phyloP scores from a whole-genome alignment of 1,284 basidiomycete species.

The Ganoderma boninense region DNA sequence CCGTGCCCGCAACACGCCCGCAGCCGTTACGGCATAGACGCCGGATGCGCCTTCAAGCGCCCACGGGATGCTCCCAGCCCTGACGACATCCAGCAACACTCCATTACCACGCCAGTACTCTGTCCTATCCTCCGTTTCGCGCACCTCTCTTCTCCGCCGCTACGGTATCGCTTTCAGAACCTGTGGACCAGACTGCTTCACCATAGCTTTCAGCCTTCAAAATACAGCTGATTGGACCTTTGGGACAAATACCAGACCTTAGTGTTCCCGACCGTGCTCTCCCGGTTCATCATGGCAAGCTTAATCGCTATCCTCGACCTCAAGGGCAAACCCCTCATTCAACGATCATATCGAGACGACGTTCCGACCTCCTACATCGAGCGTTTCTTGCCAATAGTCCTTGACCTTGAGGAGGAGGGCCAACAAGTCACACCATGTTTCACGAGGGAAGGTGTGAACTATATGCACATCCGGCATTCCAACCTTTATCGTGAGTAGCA shows the following conservation, averaged over 20 bases:
- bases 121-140: not conserved
- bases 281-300: constrained; percentile 53
- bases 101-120: not conserved
- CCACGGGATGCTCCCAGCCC: not conserved
- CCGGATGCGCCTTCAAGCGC: constrained; percentile 14
- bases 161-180: not conserved
- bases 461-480: constrained; percentile 98
- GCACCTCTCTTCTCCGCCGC: not conserved
- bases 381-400: constrained; percentile 91
- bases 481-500: constrained; percentile 89
- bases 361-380: constrained; percentile 91
- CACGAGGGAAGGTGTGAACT: constrained; percentile 93
- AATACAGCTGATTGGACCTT: not conserved
- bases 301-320: constrained; percentile 96
- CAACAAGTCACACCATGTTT: constrained; percentile 96
- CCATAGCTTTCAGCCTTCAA: not conserved
- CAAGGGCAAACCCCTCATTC: constrained; percentile 98
- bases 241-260: not conserved
- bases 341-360: constrained; percentile 98
- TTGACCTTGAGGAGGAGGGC: constrained; percentile 98
- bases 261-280: not conserved
- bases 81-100: not conserved
- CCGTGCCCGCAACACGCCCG: constrained; percentile 19
- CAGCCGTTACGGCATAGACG: constrained; percentile 1
- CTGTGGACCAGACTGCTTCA: not conserved